Base-by-base conservation (phyloP, 83 land plant species). In the Picea abies region DNA sequence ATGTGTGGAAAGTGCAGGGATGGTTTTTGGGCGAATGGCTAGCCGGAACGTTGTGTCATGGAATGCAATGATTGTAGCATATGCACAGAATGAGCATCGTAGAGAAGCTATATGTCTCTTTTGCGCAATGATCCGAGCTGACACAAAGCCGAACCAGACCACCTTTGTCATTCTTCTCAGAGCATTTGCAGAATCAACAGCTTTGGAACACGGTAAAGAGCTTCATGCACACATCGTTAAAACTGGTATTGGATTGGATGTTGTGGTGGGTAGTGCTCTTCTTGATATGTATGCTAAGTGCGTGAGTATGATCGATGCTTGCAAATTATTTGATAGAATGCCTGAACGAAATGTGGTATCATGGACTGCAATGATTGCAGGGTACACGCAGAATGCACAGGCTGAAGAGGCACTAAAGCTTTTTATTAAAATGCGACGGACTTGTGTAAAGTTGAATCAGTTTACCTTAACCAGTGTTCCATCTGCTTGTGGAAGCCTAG, bases 181-280 rank as follows among this genome's bases (percentile, higher is more conserved):
- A 25, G 85, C 80, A 29, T 29, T 4, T 83, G 85, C 79, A 78
- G 85, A 70, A 15, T 14, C 81, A 0, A 82, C 85, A 25, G 80
- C 79, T 0, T 60, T 87, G 66, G 11, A 62, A 29, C 8, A 12
- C 22, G 90, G 93, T 9, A 61, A n/a, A 14, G 85, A 78, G 66
- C 37, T 88, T 3, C 93, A 91, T 63, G 80, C 85, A 7, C 60
- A 26, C 29, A 88, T 83, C 6, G 61, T 25, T 4, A 91, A 86
- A 52, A 82, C 85, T 15, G 90, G 93, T 6, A 84, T 86, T 84
- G 35, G 37, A 32, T 77, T 76, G 2, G 84, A 88, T 26, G 88
- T 88, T 25, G 85, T 85, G 66, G 87, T 88, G 64, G 87, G 90
- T 1, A 84, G 87, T 80, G 85, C 90, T 16, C 67, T 90, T 29